phyloP scores from a whole-genome alignment of 1,139 yeast species.

The Debaryomyces robertsiae region DNA sequence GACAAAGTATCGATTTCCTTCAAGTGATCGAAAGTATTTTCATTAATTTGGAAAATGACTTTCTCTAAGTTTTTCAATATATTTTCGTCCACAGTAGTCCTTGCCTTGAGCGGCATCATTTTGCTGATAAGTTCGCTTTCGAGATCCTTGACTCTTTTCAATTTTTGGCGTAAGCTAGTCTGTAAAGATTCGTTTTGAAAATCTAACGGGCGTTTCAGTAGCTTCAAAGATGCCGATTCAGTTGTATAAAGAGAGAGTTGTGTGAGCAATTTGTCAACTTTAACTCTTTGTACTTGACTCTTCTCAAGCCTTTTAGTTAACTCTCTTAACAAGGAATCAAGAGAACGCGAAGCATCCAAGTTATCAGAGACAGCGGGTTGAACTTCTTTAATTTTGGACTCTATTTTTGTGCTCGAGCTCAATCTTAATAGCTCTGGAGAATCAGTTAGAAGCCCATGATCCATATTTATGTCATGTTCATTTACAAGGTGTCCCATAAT shows the following conservation, averaged over 20 bases:
- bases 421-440: slow-evolving; percentile 12
- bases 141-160: slow-evolving; percentile 18
- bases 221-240: slow-evolving; percentile 11
- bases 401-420: slow-evolving; percentile 5
- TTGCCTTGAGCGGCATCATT: slow-evolving; percentile 32
- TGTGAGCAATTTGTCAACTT: slow-evolving; percentile 22
- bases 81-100: slow-evolving; percentile 15
- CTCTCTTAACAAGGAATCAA: slow-evolving; percentile 4
- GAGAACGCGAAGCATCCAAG: slow-evolving; percentile 1
- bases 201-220: slow-evolving; percentile 26
- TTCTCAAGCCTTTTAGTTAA: slow-evolving; percentile 15
- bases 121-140: slow-evolving; percentile 22
- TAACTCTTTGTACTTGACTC: slow-evolving; percentile 16
- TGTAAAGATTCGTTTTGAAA: slow-evolving; percentile 23
- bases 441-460: slow-evolving; percentile 8
- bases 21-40: slow-evolving; percentile 18
- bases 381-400: background rate
- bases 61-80: slow-evolving; percentile 25
- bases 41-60: slow-evolving; percentile 27
- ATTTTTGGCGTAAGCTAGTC: slow-evolving; percentile 22
- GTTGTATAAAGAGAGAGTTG: slow-evolving; percentile 18
- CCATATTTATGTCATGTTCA: slow-evolving; percentile 11
- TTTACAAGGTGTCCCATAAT: slow-evolving; percentile 15
- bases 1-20: slow-evolving; percentile 19
- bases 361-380: slow-evolving; percentile 3